Evolutionary conservation across 495 filamentous ascomycete genomes (phyloP).

Genomic region (Immersiella caudata): DNA sequence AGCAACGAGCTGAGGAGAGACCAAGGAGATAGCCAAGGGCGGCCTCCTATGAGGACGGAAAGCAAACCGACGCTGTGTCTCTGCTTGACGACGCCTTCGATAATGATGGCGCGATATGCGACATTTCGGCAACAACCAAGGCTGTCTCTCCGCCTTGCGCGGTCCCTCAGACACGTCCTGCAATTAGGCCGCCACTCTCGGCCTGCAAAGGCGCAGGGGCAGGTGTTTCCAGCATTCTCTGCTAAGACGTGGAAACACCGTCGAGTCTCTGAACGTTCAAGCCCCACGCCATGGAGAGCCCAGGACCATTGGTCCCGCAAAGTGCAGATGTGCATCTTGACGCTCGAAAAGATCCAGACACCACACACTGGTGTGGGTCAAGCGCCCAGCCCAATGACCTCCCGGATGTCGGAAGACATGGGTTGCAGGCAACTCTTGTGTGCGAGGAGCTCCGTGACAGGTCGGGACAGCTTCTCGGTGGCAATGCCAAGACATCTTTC

Average conservation of each 20-base stretch:
- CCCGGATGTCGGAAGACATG: constrained; percentile 4
- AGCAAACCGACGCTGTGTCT: not conserved
- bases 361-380: constrained; percentile 6
- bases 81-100: not conserved
- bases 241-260: not conserved
- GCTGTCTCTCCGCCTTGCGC: not conserved
- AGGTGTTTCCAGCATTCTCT: not conserved
- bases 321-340: not conserved
- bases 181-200: not conserved
- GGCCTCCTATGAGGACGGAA: not conserved
- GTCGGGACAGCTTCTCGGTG: not conserved
- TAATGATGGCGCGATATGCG: not conserved
- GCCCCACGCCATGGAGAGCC: not conserved
- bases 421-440: constrained; percentile 7
- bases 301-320: not conserved
- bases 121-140: not conserved
- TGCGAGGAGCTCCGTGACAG: not conserved
- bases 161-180: not conserved
- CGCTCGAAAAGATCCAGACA: constrained; percentile 5
- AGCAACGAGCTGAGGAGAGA: not conserved
- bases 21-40: not conserved
- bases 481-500: not conserved
- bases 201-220: not conserved
- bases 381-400: not conserved
- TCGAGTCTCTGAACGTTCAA: not conserved